A percentile compares a stretch with the other conserved stretches of the same genome.
Evolutionary conservation across 306 rosid genomes (phyloP).

Genomic region (Macrotyloma uniflorum): DNA sequence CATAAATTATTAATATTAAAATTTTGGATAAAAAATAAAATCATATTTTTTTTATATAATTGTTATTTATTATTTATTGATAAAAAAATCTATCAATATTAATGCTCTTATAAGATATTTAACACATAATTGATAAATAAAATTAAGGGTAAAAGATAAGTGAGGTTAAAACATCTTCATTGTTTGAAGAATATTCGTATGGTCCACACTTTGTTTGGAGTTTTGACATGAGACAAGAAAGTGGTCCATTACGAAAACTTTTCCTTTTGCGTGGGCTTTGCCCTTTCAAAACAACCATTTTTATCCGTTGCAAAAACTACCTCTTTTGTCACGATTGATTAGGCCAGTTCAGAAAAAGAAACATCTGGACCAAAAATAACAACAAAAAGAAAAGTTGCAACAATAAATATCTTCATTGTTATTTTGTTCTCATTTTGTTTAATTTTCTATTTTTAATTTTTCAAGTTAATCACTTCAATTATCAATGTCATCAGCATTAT

Average conservation of each 20-base stretch:
- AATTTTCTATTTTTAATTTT: neutral
- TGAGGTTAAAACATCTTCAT: too few species aligned
- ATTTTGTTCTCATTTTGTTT: neutral
- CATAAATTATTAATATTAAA: too few species aligned
- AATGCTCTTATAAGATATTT: too few species aligned
- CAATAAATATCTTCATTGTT: neutral
- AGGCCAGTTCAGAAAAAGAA: neutral
- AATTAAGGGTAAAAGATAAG: too few species aligned
- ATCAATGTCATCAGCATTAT: neutral
- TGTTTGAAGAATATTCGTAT: too few species aligned
- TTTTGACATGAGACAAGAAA: neutral
- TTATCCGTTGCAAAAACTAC: too few species aligned
- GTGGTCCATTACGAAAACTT: neutral
- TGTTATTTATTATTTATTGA: too few species aligned
- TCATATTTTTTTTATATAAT: too few species aligned
- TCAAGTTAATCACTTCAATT: neutral
- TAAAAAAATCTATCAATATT: too few species aligned
- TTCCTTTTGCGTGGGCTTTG: neutral
- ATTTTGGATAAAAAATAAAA: too few species aligned
- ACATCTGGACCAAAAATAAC: neutral
- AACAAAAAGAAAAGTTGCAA: neutral
- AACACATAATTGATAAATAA: too few species aligned
- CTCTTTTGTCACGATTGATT: too few species aligned
- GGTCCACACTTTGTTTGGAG: neutral
- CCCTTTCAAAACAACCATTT: neutral